A percentile compares a stretch with the other conserved stretches of the same genome.
Conservation (phyloP, 306 rosid genomes). For the Gastrolobium bilobum region DNA sequence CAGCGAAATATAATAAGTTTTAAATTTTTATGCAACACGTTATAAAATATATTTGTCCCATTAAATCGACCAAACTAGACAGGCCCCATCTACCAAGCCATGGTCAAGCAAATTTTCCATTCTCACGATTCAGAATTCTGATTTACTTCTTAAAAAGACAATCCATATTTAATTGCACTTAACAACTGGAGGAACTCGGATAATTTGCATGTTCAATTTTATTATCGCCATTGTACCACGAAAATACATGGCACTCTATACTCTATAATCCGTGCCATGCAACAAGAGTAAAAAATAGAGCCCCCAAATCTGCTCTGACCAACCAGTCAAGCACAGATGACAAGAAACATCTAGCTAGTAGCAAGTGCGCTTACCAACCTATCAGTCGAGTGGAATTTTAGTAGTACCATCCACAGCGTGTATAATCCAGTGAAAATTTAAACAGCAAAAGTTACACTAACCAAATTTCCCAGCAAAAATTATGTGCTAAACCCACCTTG, state of each 20-base stretch:
- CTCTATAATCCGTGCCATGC: not conserved
- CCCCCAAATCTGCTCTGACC: not conserved
- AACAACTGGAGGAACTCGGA: too few relatives aligned
- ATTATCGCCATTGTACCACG: not conserved
- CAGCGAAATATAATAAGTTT: not conserved
- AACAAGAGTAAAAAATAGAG: not conserved
- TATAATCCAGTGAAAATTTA: not conserved
- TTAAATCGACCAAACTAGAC: not conserved
- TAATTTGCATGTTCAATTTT: not conserved
- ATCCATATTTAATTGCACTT: not conserved
- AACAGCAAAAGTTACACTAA: not conserved
- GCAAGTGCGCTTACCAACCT: not conserved
- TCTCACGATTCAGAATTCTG: not conserved
- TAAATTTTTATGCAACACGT: not conserved
- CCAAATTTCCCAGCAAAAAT: not conserved
- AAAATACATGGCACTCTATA: not conserved
- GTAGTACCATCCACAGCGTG: not conserved
- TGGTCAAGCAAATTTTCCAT: constrained; percentile 9
- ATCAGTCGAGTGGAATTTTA: not conserved
- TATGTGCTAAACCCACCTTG: constrained; percentile 8
- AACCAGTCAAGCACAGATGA: not conserved
- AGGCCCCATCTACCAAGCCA: not conserved
- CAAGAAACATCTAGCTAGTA: not conserved
- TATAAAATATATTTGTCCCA: not conserved
- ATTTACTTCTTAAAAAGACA: not conserved